These are phyloP conservation scores for Coemansia sp. DNA, from an alignment of 192 early-diverging fungal genomes.

Conservation along the genomic window DNA sequence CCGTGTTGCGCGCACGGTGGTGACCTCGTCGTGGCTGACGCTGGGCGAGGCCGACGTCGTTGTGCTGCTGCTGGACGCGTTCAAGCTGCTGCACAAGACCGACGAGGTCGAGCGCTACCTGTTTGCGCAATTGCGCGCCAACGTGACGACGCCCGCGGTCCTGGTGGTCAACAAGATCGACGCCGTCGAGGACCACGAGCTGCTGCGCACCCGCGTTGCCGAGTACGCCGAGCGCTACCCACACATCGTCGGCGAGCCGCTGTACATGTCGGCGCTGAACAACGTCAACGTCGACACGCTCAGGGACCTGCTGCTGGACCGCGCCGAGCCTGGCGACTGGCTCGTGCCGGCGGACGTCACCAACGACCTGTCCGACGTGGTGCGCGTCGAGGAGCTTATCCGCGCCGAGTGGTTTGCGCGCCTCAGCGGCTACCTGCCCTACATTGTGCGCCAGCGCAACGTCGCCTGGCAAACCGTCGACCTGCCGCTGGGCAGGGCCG, in stretches of 20 bases:
- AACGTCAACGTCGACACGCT: slow-evolving; percentile 35
- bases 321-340: slow-evolving; percentile 30
- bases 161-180: slow-evolving; percentile 48
- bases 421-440: slow-evolving; percentile 31
- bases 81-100: slow-evolving; percentile 32
- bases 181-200: slow-evolving; percentile 17
- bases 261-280: slow-evolving; percentile 41
- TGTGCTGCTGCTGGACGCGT: slow-evolving; percentile 39
- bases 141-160: slow-evolving; percentile 13
- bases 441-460: slow-evolving; percentile 32
- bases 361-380: slow-evolving; percentile 39
- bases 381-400: slow-evolving; percentile 44
- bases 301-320: slow-evolving; percentile 9
- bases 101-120: slow-evolving; percentile 29
- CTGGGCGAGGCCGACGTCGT: slow-evolving; percentile 25
- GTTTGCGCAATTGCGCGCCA: slow-evolving; percentile 14
- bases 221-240: slow-evolving; percentile 15
- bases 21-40: slow-evolving; percentile 45
- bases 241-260: slow-evolving; percentile 17
- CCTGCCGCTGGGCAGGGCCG: neutral
- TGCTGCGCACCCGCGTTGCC: slow-evolving; percentile 7
- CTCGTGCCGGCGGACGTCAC: slow-evolving; percentile 21
- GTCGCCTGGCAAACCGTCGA: slow-evolving; percentile 30
- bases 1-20: slow-evolving; percentile 27
- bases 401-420: slow-evolving; percentile 44